A percentile compares a stretch with the other conserved stretches of the same genome.
Conservation (phyloP, 345 rosid genomes). For the Melaleuca quinquenervia region DNA sequence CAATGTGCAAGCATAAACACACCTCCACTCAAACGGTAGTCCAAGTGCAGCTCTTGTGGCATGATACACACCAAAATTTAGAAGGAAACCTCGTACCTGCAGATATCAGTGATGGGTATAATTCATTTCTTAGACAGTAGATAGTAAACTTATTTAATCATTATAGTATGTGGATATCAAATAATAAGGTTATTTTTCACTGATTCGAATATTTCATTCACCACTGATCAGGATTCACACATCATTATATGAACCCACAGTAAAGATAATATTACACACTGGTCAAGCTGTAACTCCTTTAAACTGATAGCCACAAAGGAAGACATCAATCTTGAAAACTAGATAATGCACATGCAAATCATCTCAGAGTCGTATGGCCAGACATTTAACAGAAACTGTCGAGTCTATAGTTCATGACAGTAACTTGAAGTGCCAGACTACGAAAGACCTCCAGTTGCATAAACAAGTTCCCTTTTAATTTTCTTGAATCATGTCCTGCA, state of each 20-base stretch:
- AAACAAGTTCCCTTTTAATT: background rate
- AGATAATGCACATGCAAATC: background rate
- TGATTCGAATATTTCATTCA: background rate
- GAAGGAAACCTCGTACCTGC: slow-evolving; percentile 95
- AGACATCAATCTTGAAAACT: background rate
- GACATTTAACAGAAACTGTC: background rate
- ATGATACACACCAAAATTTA: slow-evolving; percentile 86
- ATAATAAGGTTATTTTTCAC: background rate
- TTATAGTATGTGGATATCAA: background rate
- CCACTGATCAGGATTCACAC: background rate
- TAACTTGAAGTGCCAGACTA: background rate
- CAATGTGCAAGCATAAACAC: background rate
- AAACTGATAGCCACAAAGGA: background rate
- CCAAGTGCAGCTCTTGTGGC: slow-evolving; percentile 95
- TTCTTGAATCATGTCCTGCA: background rate
- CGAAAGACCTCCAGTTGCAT: background rate
- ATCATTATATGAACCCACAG: background rate
- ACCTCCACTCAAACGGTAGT: slow-evolving; percentile 91
- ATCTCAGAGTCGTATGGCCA: background rate
- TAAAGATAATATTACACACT: background rate
- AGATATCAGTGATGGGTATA: background rate
- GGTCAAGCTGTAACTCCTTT: background rate
- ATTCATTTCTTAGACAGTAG: background rate
- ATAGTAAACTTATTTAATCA: background rate
- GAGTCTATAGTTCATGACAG: background rate